Conservation (phyloP, 2,329 filamentous ascomycete genomes). For the Fusarium verticillioides region DNA sequence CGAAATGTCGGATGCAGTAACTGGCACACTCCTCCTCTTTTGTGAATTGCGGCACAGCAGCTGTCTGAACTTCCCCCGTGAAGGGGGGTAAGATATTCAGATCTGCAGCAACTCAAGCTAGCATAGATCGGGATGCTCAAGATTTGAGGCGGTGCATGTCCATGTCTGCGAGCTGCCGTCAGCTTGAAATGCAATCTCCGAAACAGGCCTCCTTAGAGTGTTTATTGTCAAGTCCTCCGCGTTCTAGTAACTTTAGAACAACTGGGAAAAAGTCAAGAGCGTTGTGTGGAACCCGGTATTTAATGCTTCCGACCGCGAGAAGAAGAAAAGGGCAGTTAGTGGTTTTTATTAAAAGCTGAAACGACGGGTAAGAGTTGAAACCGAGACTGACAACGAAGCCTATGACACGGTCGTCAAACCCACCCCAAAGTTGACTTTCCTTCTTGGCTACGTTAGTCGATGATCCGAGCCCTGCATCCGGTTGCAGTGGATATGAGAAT, state of each 20-base stretch:
- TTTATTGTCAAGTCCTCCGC: neutral
- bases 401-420: constrained; percentile 13
- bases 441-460: constrained; percentile 10
- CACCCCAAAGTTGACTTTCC: neutral
- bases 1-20: neutral
- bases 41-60: constrained; percentile 12
- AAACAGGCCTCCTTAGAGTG: neutral
- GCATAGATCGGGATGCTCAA: neutral
- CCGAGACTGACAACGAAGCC: constrained; percentile 14
- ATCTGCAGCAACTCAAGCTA: constrained; percentile 4
- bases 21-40: neutral
- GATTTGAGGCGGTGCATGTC: neutral
- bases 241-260: neutral
- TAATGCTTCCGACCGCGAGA: neutral
- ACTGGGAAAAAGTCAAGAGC: neutral
- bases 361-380: constrained; percentile 14
- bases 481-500: constrained; percentile 18
- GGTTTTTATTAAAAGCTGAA: constrained; percentile 12
- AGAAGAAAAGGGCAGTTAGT: neutral
- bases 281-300: neutral
- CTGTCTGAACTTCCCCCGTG: neutral
- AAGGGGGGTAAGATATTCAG: neutral
- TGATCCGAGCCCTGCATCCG: constrained; percentile 31
- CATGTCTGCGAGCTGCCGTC: neutral
- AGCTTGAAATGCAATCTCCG: neutral